Percentiles rank a stretch among this genome's conserved stretches.
phyloP scores from a whole-genome alignment of 805 yeast genomes.

The Hanseniaspora guilliermondii region DNA sequence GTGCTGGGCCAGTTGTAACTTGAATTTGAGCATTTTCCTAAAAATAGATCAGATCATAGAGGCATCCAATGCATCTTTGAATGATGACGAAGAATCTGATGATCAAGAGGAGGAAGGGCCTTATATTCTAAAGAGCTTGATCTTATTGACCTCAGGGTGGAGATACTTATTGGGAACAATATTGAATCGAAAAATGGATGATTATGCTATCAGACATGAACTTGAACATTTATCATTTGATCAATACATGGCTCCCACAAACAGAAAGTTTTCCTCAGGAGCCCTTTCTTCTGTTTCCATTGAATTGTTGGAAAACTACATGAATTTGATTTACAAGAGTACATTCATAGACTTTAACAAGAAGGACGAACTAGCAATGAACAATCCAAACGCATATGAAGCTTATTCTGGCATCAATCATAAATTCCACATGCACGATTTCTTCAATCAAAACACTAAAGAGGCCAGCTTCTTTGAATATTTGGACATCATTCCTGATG shows the following conservation, averaged over 20 bases:
- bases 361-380: conserved; percentile 5
- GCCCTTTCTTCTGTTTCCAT: conserved; percentile 4
- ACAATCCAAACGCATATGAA: not conserved
- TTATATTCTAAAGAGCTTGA: conserved; percentile 34
- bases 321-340: conserved; percentile 1
- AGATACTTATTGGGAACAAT: conserved; percentile 50
- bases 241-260: conserved; percentile 55
- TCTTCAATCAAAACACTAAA: conserved; percentile 6
- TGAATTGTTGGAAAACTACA: conserved; percentile 10
- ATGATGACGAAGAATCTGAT: not conserved
- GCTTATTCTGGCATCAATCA: not conserved
- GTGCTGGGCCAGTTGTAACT: conserved; percentile 57
- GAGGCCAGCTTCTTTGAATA: conserved; percentile 5
- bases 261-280: conserved; percentile 49
- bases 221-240: conserved; percentile 45
- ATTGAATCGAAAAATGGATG: conserved; percentile 29
- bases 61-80: not conserved
- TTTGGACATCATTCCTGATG: conserved; percentile 28
- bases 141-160: conserved; percentile 54
- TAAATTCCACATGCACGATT: conserved; percentile 2
- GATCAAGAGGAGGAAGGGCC: conserved; percentile 32
- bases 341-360: conserved; percentile 10
- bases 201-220: conserved; percentile 34
- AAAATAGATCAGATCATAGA: conserved; percentile 47
- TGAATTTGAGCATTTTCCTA: conserved; percentile 44